Evolutionary conservation across 1,284 basidiomycete genomes (phyloP).

Genomic region (Lentinula novae-zelandiae): DNA sequence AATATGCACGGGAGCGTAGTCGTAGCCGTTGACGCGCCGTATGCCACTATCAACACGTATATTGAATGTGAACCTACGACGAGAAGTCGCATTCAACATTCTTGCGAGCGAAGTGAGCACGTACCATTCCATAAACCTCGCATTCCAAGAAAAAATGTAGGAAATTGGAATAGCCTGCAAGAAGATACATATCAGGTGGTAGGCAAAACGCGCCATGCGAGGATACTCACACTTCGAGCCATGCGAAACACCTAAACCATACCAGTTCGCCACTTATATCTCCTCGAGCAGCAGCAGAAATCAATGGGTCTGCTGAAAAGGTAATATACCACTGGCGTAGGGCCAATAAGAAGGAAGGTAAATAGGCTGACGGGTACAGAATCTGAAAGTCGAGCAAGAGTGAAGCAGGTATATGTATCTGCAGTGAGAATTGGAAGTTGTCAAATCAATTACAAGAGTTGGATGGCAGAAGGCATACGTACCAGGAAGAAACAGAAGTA

Average conservation of each 20-base stretch:
- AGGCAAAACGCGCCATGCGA: not conserved
- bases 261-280: conserved; percentile 36
- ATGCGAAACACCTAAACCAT: conserved; percentile 68
- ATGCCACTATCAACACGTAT: conserved; percentile 61
- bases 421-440: not conserved
- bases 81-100: not conserved
- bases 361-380: conserved; percentile 50
- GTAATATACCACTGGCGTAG: conserved; percentile 45
- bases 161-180: conserved; percentile 68
- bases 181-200: not conserved
- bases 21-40: conserved; percentile 75
- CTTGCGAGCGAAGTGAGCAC: not conserved
- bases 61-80: conserved; percentile 38
- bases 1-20: conserved; percentile 75
- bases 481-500: conserved; percentile 66
- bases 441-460: not conserved
- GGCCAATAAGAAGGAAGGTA: conserved; percentile 42
- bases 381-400: conserved; percentile 62
- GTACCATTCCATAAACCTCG: conserved; percentile 59
- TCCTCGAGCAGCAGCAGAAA: conserved; percentile 48
- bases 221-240: conserved; percentile 49
- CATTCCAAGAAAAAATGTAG: conserved; percentile 69
- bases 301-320: conserved; percentile 59
- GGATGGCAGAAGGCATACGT: conserved; percentile 16
- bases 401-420: conserved; percentile 65